Evolutionary conservation across 2,329 filamentous ascomycete species (phyloP).

Genomic region (Fusarium pilosicola): DNA sequence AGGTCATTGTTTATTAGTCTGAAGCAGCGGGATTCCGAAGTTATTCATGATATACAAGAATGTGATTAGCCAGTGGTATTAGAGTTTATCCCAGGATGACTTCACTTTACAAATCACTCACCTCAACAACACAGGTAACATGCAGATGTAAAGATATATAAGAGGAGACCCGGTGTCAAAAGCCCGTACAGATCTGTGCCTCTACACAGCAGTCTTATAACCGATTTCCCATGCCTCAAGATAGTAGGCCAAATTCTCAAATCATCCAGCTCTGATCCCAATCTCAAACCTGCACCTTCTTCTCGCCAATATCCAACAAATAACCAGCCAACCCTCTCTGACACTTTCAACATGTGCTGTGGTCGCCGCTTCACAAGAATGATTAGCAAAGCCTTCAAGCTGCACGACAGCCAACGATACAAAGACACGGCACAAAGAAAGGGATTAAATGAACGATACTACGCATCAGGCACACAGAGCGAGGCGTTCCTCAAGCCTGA

Average conservation of each 20-base stretch:
- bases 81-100: fast-evolving
- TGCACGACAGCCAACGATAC: not conserved
- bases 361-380: not conserved
- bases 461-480: not conserved
- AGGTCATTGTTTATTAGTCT: fast-evolving
- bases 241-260: not conserved
- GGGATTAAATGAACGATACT: fast-evolving
- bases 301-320: not conserved
- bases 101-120: not conserved
- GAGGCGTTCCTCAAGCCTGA: not conserved
- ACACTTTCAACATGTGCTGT: not conserved
- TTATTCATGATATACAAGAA: not conserved
- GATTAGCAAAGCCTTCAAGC: not conserved
- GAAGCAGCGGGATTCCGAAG: not conserved
- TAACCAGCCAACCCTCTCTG: not conserved
- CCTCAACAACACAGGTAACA: fast-evolving
- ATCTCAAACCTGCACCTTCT: not conserved
- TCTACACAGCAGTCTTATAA: not conserved
- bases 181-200: fast-evolving
- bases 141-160: fast-evolving
- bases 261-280: not conserved
- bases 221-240: fast-evolving
- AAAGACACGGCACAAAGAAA: no score
- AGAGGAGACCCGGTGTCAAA: fast-evolving
- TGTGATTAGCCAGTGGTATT: not conserved